phyloP scores from a whole-genome alignment of 805 yeast species.

The Zygotorulaspora florentina region DNA sequence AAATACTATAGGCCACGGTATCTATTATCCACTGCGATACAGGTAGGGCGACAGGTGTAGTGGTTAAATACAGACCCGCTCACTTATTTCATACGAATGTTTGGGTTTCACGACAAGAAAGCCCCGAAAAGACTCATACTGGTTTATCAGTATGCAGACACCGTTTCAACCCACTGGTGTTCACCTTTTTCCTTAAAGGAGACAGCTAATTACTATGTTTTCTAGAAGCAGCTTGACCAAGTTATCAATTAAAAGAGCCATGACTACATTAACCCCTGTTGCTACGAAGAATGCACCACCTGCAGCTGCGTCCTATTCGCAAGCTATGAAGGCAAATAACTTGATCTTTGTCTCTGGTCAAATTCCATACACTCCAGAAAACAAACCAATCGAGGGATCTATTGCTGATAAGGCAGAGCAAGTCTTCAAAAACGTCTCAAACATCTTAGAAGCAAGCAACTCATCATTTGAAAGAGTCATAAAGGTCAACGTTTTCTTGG shows the following conservation, averaged over 20 bases:
- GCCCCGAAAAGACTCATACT: not conserved
- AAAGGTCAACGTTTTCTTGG: conserved; percentile 82
- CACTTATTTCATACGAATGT: not conserved
- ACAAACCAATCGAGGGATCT: conserved; percentile 71
- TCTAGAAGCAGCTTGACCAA: conserved; percentile 19
- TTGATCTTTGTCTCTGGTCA: conserved; percentile 92
- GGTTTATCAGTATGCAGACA: not conserved
- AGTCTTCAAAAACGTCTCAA: conserved; percentile 60
- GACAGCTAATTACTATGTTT: conserved; percentile 11
- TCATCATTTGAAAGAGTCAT: conserved; percentile 79
- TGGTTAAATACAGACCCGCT: too few species aligned
- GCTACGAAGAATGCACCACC: conserved; percentile 82
- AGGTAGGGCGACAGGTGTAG: not conserved
- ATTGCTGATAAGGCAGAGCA: conserved; percentile 76
- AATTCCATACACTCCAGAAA: conserved; percentile 82
- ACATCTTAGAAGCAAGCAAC: conserved; percentile 78
- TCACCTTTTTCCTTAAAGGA: not conserved
- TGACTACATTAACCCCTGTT: conserved; percentile 42
- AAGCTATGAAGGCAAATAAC: conserved; percentile 88
- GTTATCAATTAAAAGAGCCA: conserved; percentile 21
- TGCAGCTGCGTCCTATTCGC: conserved; percentile 95
- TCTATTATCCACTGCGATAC: not conserved
- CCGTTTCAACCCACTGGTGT: not conserved
- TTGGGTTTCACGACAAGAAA: not conserved
- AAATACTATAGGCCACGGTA: not conserved